Evolutionary conservation across 2,329 filamentous ascomycete genomes (phyloP).

Genomic region (Sporothrix inflata): DNA sequence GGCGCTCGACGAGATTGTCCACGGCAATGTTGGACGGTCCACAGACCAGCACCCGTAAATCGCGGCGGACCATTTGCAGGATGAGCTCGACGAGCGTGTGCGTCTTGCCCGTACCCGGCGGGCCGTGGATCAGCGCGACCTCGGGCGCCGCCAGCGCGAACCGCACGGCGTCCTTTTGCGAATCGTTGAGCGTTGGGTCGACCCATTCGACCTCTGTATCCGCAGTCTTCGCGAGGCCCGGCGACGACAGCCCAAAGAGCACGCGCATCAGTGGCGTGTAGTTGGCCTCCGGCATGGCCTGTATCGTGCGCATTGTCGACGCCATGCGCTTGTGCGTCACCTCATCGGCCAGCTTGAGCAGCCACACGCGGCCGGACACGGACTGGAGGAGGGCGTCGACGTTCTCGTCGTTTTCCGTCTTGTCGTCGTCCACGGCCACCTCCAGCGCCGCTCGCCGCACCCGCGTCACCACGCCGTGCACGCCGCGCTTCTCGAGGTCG

Average conservation of each 20-base stretch:
- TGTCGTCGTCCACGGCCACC: constrained; percentile 66
- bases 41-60: constrained; percentile 82
- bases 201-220: constrained; percentile 60
- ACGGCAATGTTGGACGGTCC: constrained; percentile 96
- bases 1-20: constrained; percentile 94
- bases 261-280: constrained; percentile 65
- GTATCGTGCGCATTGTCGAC: constrained; percentile 61
- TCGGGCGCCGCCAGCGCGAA: constrained; percentile 84
- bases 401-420: constrained; percentile 63
- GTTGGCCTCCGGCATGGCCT: constrained; percentile 60
- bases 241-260: constrained; percentile 62
- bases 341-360: constrained; percentile 70
- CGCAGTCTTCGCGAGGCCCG: constrained; percentile 40
- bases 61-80: constrained; percentile 77
- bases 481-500: constrained; percentile 70
- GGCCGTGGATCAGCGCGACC: constrained; percentile 89
- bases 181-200: constrained; percentile 65
- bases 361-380: constrained; percentile 55
- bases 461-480: constrained; percentile 70
- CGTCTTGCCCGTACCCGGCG: constrained; percentile 95
- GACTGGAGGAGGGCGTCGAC: constrained; percentile 42
- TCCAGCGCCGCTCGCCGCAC: constrained; percentile 61
- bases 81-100: constrained; percentile 96
- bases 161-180: constrained; percentile 69
- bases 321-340: constrained; percentile 70